These are phyloP conservation scores for Scheffersomyces stambukii DNA, from an alignment of 1,139 yeast species.

Conservation along the genomic window DNA sequence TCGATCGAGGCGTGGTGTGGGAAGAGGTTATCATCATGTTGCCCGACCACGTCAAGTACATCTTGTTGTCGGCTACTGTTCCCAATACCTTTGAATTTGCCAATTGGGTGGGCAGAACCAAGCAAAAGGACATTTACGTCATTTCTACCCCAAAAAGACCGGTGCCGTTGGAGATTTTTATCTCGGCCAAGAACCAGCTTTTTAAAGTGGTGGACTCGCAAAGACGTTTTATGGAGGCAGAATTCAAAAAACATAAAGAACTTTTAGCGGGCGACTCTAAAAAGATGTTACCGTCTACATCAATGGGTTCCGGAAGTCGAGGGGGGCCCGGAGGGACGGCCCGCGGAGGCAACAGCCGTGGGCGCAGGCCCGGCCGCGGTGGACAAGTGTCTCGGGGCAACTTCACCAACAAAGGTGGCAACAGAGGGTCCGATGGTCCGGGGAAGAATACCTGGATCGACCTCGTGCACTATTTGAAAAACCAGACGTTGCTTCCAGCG, in stretches of 20 bases:
- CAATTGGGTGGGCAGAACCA: conserved; percentile 96
- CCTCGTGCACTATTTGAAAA: conserved; percentile 68
- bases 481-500: conserved; percentile 73
- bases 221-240: conserved; percentile 61
- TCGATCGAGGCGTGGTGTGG: conserved; percentile 98
- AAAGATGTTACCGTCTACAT: conserved; percentile 29
- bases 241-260: conserved; percentile 60
- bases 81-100: conserved; percentile 98
- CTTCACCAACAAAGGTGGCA: conserved; percentile 19
- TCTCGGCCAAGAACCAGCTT: conserved; percentile 69
- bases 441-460: conserved; percentile 75
- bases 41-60: conserved; percentile 92
- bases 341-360: conserved; percentile 36
- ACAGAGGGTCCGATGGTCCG: conserved; percentile 61
- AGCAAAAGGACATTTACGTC: conserved; percentile 91
- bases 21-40: conserved; percentile 96
- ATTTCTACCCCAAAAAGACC: conserved; percentile 96
- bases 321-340: conserved; percentile 47
- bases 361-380: conserved; percentile 19
- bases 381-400: too few species aligned
- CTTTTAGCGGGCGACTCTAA: conserved; percentile 32
- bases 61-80: conserved; percentile 89
- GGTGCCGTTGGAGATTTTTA: conserved; percentile 81
- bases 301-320: conserved; percentile 40
- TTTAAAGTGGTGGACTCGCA: conserved; percentile 72